Evolutionary conservation across 768 basidiomycete species (phyloP).

Genomic region (Agrocybe praecox): DNA sequence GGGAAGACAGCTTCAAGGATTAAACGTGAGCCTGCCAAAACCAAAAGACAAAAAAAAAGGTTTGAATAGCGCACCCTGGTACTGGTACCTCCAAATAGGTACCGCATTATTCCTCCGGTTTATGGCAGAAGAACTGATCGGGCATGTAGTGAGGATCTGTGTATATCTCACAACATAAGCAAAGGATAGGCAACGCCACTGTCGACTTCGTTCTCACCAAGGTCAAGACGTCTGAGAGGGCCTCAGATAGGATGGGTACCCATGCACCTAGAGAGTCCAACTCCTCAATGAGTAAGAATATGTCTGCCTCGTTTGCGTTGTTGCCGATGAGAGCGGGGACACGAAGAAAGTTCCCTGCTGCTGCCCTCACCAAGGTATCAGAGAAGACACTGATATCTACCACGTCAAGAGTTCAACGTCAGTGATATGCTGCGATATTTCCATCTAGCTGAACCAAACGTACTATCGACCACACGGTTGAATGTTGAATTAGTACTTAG

Average conservation of each 20-base stretch:
- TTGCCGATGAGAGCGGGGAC: slow-evolving; percentile 32
- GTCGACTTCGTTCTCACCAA: too few species aligned
- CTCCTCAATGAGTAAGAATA: slow-evolving; percentile 31
- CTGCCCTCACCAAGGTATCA: slow-evolving; percentile 25
- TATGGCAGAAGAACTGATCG: neutral
- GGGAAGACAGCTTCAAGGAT: slow-evolving; percentile 31
- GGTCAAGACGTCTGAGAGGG: slow-evolving; percentile 30
- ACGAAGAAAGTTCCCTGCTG: slow-evolving; percentile 29
- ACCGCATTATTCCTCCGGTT: slow-evolving; percentile 28
- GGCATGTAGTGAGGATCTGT: too few species aligned
- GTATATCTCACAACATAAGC: too few species aligned
- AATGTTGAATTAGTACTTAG: slow-evolving; percentile 29
- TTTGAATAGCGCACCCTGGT: slow-evolving; percentile 21
- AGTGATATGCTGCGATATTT: too few species aligned
- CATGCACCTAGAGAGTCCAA: slow-evolving; percentile 24
- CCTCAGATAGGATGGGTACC: slow-evolving; percentile 29
- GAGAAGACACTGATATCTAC: slow-evolving; percentile 35
- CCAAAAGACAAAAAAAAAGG: neutral
- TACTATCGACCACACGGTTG: slow-evolving; percentile 33
- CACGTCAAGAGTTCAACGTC: too few species aligned
- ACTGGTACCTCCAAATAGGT: slow-evolving; percentile 30
- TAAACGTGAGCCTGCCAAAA: neutral
- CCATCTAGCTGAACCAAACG: too few species aligned
- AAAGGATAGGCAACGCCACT: too few species aligned
- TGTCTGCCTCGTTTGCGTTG: slow-evolving; percentile 33